Conservation (phyloP, 2,329 filamentous ascomycete genomes). For the Conoideocrella luteorostrata region DNA sequence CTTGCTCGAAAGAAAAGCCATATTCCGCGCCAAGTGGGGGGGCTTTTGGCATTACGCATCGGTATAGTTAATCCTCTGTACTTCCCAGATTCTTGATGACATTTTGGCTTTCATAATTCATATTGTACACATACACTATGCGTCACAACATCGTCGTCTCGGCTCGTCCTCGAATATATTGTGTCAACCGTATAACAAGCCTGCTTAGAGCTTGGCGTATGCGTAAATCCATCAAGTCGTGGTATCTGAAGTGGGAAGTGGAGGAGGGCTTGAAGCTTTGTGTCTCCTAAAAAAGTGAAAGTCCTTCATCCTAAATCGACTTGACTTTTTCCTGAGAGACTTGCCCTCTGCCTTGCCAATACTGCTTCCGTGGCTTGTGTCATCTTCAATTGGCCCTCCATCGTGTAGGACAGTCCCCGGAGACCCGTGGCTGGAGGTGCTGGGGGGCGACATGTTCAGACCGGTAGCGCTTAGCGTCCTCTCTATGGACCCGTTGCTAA, state of each 20-base stretch:
- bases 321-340: slow-evolving; percentile 54
- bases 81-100: too few species aligned
- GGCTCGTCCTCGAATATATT: too few species aligned
- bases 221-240: slow-evolving; percentile 26
- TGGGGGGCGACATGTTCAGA: slow-evolving; percentile 32
- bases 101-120: too few species aligned
- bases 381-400: slow-evolving; percentile 20
- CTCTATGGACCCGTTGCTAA: slow-evolving; percentile 53
- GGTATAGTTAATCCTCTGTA: too few species aligned
- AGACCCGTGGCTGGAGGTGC: slow-evolving; percentile 20
- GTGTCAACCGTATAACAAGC: too few species aligned
- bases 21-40: too few species aligned
- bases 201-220: too few species aligned
- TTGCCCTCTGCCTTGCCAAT: slow-evolving; percentile 42
- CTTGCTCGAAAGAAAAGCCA: too few species aligned
- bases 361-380: slow-evolving; percentile 32
- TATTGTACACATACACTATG: too few species aligned
- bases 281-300: slow-evolving; percentile 50
- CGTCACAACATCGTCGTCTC: too few species aligned
- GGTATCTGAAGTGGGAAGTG: slow-evolving; percentile 26
- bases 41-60: too few species aligned
- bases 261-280: slow-evolving; percentile 32
- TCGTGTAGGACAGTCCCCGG: slow-evolving; percentile 20
- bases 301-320: slow-evolving; percentile 57
- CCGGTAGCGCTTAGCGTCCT: slow-evolving; percentile 37